phyloP scores from a whole-genome alignment of 768 basidiomycete species.

The Rhodocollybia butyracea region DNA sequence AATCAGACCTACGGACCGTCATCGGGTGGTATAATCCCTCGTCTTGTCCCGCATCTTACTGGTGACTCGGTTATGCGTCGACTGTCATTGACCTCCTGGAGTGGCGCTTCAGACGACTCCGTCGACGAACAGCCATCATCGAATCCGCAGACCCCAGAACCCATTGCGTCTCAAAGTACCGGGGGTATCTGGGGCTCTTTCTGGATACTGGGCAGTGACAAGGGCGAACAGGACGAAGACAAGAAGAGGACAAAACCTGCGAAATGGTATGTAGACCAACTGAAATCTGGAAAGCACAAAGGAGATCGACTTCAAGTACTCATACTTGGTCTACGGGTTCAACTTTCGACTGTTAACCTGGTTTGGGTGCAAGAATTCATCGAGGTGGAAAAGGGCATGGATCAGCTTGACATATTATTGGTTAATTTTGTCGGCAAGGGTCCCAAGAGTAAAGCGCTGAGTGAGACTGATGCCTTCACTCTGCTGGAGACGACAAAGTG shows the following conservation, averaged over 20 bases:
- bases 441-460: slow-evolving; percentile 56
- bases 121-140: slow-evolving; percentile 23
- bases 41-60: slow-evolving; percentile 71
- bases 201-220: slow-evolving; percentile 66
- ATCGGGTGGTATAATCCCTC: slow-evolving; percentile 56
- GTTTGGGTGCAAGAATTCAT: slow-evolving; percentile 80
- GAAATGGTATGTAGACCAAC: slow-evolving; percentile 59
- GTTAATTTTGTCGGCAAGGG: slow-evolving; percentile 62
- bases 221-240: slow-evolving; percentile 16
- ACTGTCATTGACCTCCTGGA: slow-evolving; percentile 64
- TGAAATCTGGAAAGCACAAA: slow-evolving; percentile 50
- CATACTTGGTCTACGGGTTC: slow-evolving; percentile 78
- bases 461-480: slow-evolving; percentile 64
- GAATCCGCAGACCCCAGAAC: slow-evolving; percentile 31
- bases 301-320: slow-evolving; percentile 70
- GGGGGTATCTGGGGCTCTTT: slow-evolving; percentile 75
- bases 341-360: slow-evolving; percentile 79
- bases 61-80: slow-evolving; percentile 71
- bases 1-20: slow-evolving; percentile 51
- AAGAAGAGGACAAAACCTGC: slow-evolving; percentile 37
- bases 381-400: slow-evolving; percentile 60
- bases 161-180: slow-evolving; percentile 62
- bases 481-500: slow-evolving; percentile 77
- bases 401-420: slow-evolving; percentile 55
- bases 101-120: slow-evolving; percentile 29